phyloP scores from a whole-genome alignment of 257 asterid genomes.

The Schizonepeta tenuifolia region DNA sequence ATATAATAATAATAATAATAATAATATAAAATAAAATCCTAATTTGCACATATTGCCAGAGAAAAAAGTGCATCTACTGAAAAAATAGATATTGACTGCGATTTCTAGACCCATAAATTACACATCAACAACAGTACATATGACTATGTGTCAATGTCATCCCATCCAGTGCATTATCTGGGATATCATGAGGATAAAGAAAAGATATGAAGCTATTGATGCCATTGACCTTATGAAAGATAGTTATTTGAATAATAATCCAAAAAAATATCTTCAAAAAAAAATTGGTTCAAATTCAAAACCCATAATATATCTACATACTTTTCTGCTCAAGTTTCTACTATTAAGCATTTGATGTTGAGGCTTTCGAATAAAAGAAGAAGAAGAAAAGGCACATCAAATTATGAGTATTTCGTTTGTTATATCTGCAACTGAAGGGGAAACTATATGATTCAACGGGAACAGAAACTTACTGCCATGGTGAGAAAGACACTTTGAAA shows the following conservation, averaged over 20 bases:
- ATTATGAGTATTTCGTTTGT: constrained; percentile 14
- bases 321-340: constrained; percentile 3
- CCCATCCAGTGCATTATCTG: constrained; percentile 23
- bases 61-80: constrained; percentile 26
- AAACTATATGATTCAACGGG: constrained; percentile 11
- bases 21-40: no score
- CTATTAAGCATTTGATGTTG: constrained; percentile 15
- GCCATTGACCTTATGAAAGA: constrained; percentile 27
- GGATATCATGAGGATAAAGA: constrained; percentile 26
- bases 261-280: neutral
- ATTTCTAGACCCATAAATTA: constrained; percentile 11
- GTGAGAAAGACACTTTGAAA: constrained; percentile 66
- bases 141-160: neutral
- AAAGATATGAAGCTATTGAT: neutral
- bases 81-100: constrained; percentile 15
- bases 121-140: constrained; percentile 19
- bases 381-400: constrained; percentile 26
- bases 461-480: constrained; percentile 73
- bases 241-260: constrained; percentile 1
- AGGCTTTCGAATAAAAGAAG: constrained; percentile 19
- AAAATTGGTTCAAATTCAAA: neutral
- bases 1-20: no score
- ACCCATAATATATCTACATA: neutral
- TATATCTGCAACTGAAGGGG: constrained; percentile 18
- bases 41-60: constrained; percentile 14